Evolutionary conservation across 352 stramenopile genomes (phyloP).

Genomic region (Phytophthora europaea): DNA sequence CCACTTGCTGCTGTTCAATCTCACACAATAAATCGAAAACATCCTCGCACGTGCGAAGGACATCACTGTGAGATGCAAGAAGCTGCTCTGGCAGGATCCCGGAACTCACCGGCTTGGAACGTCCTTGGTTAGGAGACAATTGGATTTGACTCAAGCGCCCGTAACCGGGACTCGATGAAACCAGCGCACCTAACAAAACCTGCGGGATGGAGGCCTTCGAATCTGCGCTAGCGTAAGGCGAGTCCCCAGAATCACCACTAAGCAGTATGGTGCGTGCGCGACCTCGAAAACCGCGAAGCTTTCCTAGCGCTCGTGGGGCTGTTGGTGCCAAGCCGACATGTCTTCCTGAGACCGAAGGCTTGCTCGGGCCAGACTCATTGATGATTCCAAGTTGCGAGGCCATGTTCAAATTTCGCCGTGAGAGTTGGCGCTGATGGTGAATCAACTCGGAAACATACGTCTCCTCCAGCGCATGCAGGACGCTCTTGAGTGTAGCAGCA

Average conservation of each 20-base stretch:
- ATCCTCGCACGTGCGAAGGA: constrained; percentile 58
- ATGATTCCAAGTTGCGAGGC: constrained; percentile 26
- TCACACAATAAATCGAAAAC: constrained; percentile 74
- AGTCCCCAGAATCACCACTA: constrained; percentile 16
- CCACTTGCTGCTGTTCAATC: constrained; percentile 35
- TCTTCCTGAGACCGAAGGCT: background rate
- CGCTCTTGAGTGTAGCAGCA: constrained; percentile 41
- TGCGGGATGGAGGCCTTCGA: constrained; percentile 52
- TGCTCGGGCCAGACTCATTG: constrained; percentile 16
- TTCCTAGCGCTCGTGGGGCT: constrained; percentile 30
- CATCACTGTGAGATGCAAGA: constrained; percentile 35
- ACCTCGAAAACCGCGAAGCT: constrained; percentile 13
- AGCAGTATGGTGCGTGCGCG: constrained; percentile 30
- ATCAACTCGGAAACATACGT: constrained; percentile 73
- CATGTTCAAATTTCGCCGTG: constrained; percentile 35
- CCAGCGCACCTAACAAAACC: constrained; percentile 53
- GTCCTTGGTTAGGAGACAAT: constrained; percentile 17
- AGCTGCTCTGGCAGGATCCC: constrained; percentile 41
- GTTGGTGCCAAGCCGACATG: constrained; percentile 15
- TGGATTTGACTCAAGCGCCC: constrained; percentile 31
- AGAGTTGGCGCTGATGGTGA: constrained; percentile 52
- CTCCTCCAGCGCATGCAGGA: constrained; percentile 66
- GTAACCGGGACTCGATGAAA: constrained; percentile 27
- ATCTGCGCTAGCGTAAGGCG: background rate
- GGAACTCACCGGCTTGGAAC: constrained; percentile 25